Conservation (phyloP, 257 asterid species). For the Solanum ahanhuiri region DNA sequence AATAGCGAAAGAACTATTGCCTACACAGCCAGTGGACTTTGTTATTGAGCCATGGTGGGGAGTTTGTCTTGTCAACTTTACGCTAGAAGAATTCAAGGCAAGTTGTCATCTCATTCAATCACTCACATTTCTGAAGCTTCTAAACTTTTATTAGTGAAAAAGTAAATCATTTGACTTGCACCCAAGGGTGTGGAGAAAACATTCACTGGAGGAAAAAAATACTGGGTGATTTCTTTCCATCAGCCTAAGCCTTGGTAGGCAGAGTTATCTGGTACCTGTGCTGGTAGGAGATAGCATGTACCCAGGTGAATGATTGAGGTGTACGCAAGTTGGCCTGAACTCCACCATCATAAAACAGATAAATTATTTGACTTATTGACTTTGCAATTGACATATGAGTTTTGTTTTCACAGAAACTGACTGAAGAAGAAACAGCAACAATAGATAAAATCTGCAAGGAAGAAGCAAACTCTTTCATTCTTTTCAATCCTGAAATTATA, state of each 20-base stretch:
- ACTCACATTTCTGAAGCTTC: neutral
- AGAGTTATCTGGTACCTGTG: neutral
- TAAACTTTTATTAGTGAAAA: neutral
- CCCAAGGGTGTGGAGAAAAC: neutral
- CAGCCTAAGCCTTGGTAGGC: neutral
- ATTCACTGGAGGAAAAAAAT: neutral
- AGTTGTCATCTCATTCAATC: conserved; percentile 11
- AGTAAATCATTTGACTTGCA: neutral
- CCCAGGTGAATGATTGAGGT: neutral
- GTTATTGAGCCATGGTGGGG: conserved; percentile 99
- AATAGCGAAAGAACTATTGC: conserved; percentile 91
- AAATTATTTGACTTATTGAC: neutral
- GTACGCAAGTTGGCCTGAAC: neutral
- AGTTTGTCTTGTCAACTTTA: conserved; percentile 92
- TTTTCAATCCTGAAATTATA: conserved; percentile 78
- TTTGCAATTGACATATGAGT: neutral
- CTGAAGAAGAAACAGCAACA: conserved; percentile 97
- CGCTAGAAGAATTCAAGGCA: conserved; percentile 98
- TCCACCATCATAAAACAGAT: neutral
- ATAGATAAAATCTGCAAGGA: conserved; percentile 97
- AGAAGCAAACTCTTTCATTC: conserved; percentile 88
- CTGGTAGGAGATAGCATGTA: neutral
- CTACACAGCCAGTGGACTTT: conserved; percentile 86
- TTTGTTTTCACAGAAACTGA: conserved; percentile 56
- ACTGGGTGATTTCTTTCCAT: neutral